Evolutionary conservation across 2,329 filamentous ascomycete species (phyloP), one percentile per base, ranked within the genome.

Genomic region (Botrytis galanthina): DNA sequence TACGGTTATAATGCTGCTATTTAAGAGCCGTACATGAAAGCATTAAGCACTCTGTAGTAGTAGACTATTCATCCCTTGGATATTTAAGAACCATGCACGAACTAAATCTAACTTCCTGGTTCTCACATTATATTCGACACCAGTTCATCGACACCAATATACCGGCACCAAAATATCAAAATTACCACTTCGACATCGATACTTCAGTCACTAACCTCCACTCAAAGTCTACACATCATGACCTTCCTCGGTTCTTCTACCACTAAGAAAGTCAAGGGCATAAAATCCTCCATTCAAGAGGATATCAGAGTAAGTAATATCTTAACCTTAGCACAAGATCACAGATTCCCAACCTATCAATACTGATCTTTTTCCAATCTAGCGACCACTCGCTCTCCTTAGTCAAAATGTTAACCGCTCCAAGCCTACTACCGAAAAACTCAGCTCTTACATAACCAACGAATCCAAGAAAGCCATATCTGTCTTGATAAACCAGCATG

Each of bases 391-490:
- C 1, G 18, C 35, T 3, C 18, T 57, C 3, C 10, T 57, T 26
- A 68, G 48, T 29, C 35, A 57, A 14, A 68, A 68, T 3, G 9
- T 42, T 16, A 68, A 16, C 20, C 66, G 35, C 18, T 2, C 18
- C 10, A 57, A 42, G 6, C 20, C 16, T 6, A 3, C 18, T 14
- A 16, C n/a, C 4, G 35, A 42, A 22, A 26, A 18, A 4, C 2
- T n/a, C 20, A 16, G 35, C 6, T 68, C 48, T 8, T 6, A 68
- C 1, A 42, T 68, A 7, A 68, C 26, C 48, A 37, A 68, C 0
- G 66, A 57, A 42, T 68, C 66, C 18, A 68, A 68, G 29, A 68
- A 57, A 22, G 66, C 66, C 48, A 68, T 68, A 8, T 57, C 66
- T 1, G 35, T 42, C 10, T 37, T 68, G 12, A 68, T 68, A n/a